Base-by-base conservation (phyloP, 2,329 filamentous ascomycete species). In the Hirsutella thompsonii region DNA sequence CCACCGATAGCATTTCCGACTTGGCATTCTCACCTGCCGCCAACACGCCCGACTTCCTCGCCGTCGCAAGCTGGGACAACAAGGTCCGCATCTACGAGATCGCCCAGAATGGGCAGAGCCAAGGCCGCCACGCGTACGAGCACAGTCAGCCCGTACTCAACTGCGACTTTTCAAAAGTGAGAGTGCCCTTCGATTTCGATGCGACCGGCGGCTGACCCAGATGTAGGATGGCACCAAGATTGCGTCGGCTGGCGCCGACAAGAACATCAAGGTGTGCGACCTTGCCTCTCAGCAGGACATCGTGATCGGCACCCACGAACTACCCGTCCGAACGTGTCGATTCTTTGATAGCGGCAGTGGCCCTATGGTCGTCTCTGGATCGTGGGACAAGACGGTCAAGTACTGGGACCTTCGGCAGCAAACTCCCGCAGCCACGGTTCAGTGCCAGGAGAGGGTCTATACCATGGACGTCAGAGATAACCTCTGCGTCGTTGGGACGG, bases 31-130 rank as follows among this genome's bases (percentile, higher is more conserved):
- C 83, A 13, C 78, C 82, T 55, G 70, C 55, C 55, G 65, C 46
- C 55, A 69, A 58, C 54, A 61, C 54, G 36, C 58, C 60, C 55
- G 87, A 96, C 53, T 83, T 93, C 58, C 72, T 98, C 16, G 88
- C 90, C 20, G 85, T 95, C 29, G 70, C 87, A 37, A 94, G 87
- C 53, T 98, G 92, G 92, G 92, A 98, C 65, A 94, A 93, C 69
- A 94, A 94, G 61, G 87, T 96, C 47, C 83, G 89, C 56, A 90
- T 98, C 58, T 98, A 96, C 66, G 87, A 96, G 62, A 87, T 96
- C 57, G 78, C 81, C 49, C 66, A 64, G 42, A 78, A 78, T 49
- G 87, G 88, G 35, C 76, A 83, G 57, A 90, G 83, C 55, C 78
- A 87, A 58, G 88, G 87, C 38, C 90, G 89, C 55, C 87, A 87